Base-by-base conservation (phyloP, 2,329 filamentous ascomycete genomes). In the Cladosporium oxysporum region DNA sequence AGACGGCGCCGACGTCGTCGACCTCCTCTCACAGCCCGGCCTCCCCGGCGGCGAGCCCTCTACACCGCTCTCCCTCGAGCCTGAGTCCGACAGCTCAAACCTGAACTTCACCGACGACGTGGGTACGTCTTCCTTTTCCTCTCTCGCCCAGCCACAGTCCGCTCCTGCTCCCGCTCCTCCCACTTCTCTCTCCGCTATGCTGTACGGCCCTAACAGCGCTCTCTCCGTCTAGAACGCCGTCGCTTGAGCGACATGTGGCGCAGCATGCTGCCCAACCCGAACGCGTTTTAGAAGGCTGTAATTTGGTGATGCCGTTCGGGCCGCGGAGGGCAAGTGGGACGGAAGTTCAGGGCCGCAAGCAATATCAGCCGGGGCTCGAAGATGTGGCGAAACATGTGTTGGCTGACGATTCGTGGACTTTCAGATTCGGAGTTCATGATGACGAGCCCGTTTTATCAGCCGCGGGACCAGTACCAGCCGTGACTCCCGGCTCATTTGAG, bases 1-100 rank as follows among this genome's bases (percentile, higher is more conserved):
- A 7, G 76, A 77, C 44, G 76, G 76, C 8, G 73, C 76, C 61
- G 75, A 72, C 3, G 76, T 78, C 14, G 74, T 76, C 16, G 69
- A 75, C 68, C 67, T 77, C 44, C 69, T 78, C 14, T 73, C 73
- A 49, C 64, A 70, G 55, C 68, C 70, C 3, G 63, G 58, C 16
- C 61, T 70, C 26, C 65, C 58, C 12, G 68, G 68, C 23, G 69
- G 63, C 33, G 41, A 50, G 44, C 63, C 63, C 26, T 63, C 61
- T 4, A 28, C 31, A 2, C 61, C 61, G 14, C 33, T 47, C 35
- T 57, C 61, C 5, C 35, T 63, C 26, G 61, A 35, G 4, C 61
- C 61, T 21, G 61, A 63, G 23, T 26, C 61, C 14, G 35, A 53
- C 4, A 26, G 23, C 33, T 58, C 64, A n/a, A 55, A 53, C 26